phyloP scores from a whole-genome alignment of 805 yeast species.

The Debaryomyces prosopidis region DNA sequence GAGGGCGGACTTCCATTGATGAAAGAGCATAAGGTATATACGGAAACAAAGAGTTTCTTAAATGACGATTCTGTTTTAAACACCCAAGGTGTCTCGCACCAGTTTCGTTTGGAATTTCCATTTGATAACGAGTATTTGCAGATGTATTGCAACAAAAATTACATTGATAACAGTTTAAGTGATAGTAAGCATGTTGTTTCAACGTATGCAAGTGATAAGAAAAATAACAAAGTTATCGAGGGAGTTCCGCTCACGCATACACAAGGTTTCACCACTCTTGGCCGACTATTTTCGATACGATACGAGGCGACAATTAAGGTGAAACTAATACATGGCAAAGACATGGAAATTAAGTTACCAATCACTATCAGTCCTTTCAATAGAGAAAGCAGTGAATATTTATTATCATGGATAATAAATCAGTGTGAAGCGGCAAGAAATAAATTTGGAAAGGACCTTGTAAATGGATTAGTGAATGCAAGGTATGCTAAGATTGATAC shows the following conservation, averaged over 20 bases:
- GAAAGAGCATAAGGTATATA: slow-evolving; percentile 43
- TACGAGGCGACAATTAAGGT: slow-evolving; percentile 53
- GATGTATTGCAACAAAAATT: slow-evolving; percentile 11
- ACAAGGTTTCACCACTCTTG: slow-evolving; percentile 53
- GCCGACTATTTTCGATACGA: slow-evolving; percentile 50
- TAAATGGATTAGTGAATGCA: slow-evolving; percentile 19
- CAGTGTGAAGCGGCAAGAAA: slow-evolving; percentile 50
- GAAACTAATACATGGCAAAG: slow-evolving; percentile 49
- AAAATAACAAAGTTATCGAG: slow-evolving; percentile 28
- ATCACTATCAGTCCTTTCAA: slow-evolving; percentile 57
- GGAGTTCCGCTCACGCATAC: slow-evolving; percentile 46
- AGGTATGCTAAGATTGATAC: slow-evolving; percentile 21
- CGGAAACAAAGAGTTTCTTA: slow-evolving; percentile 29
- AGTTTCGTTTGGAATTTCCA: slow-evolving; percentile 32
- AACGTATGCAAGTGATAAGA: slow-evolving; percentile 20
- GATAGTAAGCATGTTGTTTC: slow-evolving; percentile 7
- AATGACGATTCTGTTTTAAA: slow-evolving; percentile 19
- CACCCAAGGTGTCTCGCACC: slow-evolving; percentile 26
- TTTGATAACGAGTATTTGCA: slow-evolving; percentile 35
- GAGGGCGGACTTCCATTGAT: slow-evolving; percentile 52
- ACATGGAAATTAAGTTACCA: slow-evolving; percentile 50
- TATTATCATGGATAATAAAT: slow-evolving; percentile 52
- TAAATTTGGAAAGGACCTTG: slow-evolving; percentile 31
- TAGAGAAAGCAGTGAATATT: slow-evolving; percentile 44
- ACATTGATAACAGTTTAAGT: background rate